Evolutionary conservation across 2,329 filamentous ascomycete species (phyloP).

Genomic region (Xylaria sp.): DNA sequence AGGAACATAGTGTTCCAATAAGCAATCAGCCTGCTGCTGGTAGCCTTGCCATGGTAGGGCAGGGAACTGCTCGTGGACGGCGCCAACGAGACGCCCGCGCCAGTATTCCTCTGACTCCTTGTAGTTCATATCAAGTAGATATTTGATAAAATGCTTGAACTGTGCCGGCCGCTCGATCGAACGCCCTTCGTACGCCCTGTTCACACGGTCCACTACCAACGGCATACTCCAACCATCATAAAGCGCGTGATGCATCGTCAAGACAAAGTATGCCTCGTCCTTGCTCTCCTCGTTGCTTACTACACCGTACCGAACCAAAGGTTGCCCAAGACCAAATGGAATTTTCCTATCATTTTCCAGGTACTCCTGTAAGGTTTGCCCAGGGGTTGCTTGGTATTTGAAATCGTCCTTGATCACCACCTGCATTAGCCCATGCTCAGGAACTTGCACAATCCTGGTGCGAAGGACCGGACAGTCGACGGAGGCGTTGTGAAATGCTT

Average conservation of each 20-base stretch:
- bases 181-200: constrained; percentile 56
- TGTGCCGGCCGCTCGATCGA: constrained; percentile 52
- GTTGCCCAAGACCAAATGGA: constrained; percentile 57
- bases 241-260: constrained; percentile 66
- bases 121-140: constrained; percentile 55
- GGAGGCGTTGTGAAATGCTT: constrained; percentile 56
- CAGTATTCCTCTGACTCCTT: constrained; percentile 58
- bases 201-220: constrained; percentile 60
- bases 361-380: constrained; percentile 54
- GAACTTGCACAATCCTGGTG: constrained; percentile 61
- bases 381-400: constrained; percentile 48
- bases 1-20: constrained; percentile 64
- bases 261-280: constrained; percentile 58
- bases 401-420: constrained; percentile 58
- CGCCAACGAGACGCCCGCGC: constrained; percentile 58
- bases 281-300: constrained; percentile 49
- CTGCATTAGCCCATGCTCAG: constrained; percentile 58
- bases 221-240: constrained; percentile 69
- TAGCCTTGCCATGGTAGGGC: constrained; percentile 59
- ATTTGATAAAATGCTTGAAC: constrained; percentile 63
- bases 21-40: constrained; percentile 62
- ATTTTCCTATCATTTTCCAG: constrained; percentile 55
- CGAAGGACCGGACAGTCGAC: constrained; percentile 57
- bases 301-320: constrained; percentile 60
- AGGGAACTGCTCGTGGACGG: constrained; percentile 60